phyloP scores from a whole-genome alignment of 2,329 filamentous ascomycete genomes.

The Cercospora nicotianae region DNA sequence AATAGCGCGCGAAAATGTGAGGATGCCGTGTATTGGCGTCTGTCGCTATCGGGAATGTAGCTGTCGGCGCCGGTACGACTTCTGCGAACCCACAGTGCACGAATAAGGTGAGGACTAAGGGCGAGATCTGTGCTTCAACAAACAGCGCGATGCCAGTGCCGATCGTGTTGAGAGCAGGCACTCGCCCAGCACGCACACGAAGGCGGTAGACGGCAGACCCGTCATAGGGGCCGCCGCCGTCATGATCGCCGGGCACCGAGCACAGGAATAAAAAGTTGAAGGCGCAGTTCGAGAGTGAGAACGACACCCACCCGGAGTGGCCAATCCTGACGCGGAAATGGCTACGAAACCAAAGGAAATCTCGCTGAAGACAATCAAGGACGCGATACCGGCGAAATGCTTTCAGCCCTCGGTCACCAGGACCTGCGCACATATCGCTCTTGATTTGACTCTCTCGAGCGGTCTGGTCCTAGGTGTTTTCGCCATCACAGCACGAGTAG shows the following conservation, averaged over 20 bases:
- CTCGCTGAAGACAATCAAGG: constrained; percentile 6
- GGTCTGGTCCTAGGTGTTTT: constrained; percentile 13
- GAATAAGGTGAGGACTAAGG: neutral
- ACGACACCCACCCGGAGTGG: neutral
- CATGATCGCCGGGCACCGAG: constrained; percentile 1
- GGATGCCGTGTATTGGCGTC: neutral
- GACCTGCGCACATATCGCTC: constrained; percentile 14
- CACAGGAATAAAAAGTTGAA: neutral
- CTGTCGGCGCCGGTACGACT: neutral
- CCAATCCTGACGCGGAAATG: neutral
- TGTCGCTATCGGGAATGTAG: neutral
- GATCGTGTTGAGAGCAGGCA: neutral
- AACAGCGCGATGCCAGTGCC: neutral
- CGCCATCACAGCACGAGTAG: constrained; percentile 3
- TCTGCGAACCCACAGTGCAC: neutral
- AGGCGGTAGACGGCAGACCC: neutral
- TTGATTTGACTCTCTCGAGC: constrained; percentile 11
- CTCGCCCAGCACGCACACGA: neutral
- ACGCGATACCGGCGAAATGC: constrained; percentile 19
- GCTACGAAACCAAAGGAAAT: neutral
- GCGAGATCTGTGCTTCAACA: neutral
- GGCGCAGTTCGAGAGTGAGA: neutral
- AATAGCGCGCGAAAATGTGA: neutral
- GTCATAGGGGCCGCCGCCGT: neutral
- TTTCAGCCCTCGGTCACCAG: constrained; percentile 13